Base-by-base conservation (phyloP, 371 early-diverging fungal genomes). In the Phascolomyces articulosus region DNA sequence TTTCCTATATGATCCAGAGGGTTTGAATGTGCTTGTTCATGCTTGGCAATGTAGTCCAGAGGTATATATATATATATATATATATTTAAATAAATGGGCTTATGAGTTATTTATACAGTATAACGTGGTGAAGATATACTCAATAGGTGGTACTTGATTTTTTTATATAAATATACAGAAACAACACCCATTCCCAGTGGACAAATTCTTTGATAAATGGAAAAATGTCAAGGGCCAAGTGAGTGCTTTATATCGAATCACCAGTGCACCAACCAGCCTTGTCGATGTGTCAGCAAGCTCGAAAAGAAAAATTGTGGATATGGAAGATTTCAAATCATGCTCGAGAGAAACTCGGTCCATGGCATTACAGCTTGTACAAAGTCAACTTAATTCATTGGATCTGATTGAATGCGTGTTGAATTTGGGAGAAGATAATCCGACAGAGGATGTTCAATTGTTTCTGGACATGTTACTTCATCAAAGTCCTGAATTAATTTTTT, bases 181-280 rank as follows among this genome's bases (percentile, higher is more conserved):
- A 7, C 54, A 65, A 41, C 60, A 71, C 1, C 73, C 67, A 6
- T 94, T 94, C 68, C 96, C 96, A n/a, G 78, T 89, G 27, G 72
- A 85, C 20, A 84, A 84, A 2, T 86, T 94, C 61, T 90, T 91
- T 78, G 88, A 88, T 15, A 80, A 84, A 61, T 96, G 96, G 96
- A 81, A 73, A 21, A 90, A 94, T 64, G 67, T 83, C 16, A 80
- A 80, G 21, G 91, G 89, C 6, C 94, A 95, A 66, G 73, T 94
- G 10, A 87, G 88, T 23, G 82, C 93, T 24, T 70, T 95, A 55
- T 84, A 83, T 54, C 90, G 89, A 40, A 80, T 92, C 38, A 75
- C 83, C 23, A 74, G 81, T 27, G 80, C 84, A 2, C 86, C 94
- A 1, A 78, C 83, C 11, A 73, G 78, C 18, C 62, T 86, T 7